These are phyloP conservation scores for Blastocystis sp. DNA, from an alignment of 352 stramenopile genomes.

Conservation along the genomic window DNA sequence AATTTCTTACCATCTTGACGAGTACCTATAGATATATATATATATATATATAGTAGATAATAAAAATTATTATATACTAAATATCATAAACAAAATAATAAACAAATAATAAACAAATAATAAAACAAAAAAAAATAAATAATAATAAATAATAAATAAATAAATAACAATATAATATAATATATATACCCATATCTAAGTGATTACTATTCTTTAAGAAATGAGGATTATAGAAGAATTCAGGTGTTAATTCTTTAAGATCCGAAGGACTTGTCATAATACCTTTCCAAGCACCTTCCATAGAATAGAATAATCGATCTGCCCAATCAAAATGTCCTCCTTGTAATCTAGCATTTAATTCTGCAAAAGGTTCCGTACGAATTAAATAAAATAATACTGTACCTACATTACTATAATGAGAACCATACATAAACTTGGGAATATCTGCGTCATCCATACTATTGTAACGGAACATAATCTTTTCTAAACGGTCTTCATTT, in stretches of 20 bases:
- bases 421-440: constrained; percentile 89
- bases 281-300: constrained; percentile 66
- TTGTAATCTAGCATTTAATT: constrained; percentile 74
- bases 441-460: constrained; percentile 38
- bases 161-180: not conserved
- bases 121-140: not conserved
- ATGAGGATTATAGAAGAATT: constrained; percentile 73
- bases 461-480: constrained; percentile 76
- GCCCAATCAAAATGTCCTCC: constrained; percentile 75
- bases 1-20: constrained; percentile 60
- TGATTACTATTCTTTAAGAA: constrained; percentile 66
- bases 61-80: constrained; percentile 40
- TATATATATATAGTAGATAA: constrained; percentile 37
- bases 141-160: not conserved
- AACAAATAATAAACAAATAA: not conserved
- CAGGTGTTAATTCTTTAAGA: constrained; percentile 71
- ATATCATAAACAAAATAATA: not conserved
- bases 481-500: constrained; percentile 65
- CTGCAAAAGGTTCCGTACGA: constrained; percentile 88
- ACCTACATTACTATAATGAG: constrained; percentile 58
- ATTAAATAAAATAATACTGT: constrained; percentile 95
- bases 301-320: constrained; percentile 69
- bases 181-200: constrained; percentile 48
- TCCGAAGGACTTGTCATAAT: constrained; percentile 66
- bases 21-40: constrained; percentile 44